A percentile compares a stretch with the other conserved stretches of the same genome.
Conservation (phyloP, 106 monocot species). For the Gastrodia elata region DNA sequence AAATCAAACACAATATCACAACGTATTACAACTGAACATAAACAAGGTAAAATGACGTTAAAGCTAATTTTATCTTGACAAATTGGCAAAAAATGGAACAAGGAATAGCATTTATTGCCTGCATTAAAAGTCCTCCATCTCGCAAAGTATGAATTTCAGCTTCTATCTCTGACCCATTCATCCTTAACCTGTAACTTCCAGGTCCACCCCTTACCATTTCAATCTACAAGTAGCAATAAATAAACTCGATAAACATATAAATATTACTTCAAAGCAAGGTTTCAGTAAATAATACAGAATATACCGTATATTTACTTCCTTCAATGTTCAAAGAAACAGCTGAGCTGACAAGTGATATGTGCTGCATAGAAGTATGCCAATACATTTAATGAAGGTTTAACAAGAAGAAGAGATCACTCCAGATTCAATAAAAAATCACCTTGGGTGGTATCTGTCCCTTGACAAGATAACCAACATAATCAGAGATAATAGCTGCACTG, state of each 20-base stretch:
- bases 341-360: slow-evolving; percentile 89
- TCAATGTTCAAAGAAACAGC: slow-evolving; percentile 83
- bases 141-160: slow-evolving; percentile 93
- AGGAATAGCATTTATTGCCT: slow-evolving; percentile 33
- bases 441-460: slow-evolving; percentile 99
- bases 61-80: not conserved
- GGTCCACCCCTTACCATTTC: slow-evolving; percentile 90
- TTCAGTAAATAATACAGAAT: not conserved
- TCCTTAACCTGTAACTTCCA: slow-evolving; percentile 80
- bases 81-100: not conserved
- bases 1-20: too few species aligned
- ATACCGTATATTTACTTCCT: slow-evolving; percentile 96
- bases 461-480: slow-evolving; percentile 92
- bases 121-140: slow-evolving; percentile 97
- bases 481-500: slow-evolving; percentile 84
- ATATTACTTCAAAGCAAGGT: slow-evolving; percentile 1
- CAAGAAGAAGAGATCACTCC: not conserved
- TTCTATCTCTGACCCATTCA: slow-evolving; percentile 83
- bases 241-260: slow-evolving; percentile 6
- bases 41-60: too few species aligned
- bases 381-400: not conserved
- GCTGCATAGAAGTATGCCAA: slow-evolving; percentile 55
- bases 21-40: too few species aligned
- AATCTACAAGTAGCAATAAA: slow-evolving; percentile 42
- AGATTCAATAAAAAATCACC: slow-evolving; percentile 26